Conservation (phyloP, 2,329 filamentous ascomycete genomes). For the Amesomyces nigricolor region DNA sequence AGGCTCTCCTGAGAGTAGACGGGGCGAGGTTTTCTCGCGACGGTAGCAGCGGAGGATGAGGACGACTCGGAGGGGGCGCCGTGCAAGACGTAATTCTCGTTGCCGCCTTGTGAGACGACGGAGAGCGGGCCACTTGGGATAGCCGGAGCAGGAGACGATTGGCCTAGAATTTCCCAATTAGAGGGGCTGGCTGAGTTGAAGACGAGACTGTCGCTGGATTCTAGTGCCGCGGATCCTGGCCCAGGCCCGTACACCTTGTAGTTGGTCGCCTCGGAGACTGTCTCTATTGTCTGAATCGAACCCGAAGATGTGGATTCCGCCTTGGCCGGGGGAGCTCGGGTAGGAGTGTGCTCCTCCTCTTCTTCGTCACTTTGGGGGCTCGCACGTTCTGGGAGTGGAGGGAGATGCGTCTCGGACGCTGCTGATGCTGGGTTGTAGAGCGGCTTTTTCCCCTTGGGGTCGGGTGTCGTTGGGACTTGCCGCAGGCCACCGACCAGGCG, state of each 20-base stretch:
- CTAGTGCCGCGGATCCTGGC: slow-evolving; percentile 34
- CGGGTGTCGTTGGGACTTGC: slow-evolving; percentile 43
- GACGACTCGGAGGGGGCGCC: slow-evolving; percentile 39
- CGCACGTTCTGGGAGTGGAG: slow-evolving; percentile 32
- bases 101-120: slow-evolving; percentile 33
- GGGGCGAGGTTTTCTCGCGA: slow-evolving; percentile 32
- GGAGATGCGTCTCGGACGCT: slow-evolving; percentile 29
- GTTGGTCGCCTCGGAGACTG: slow-evolving; percentile 47
- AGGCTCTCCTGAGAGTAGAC: slow-evolving; percentile 59
- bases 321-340: slow-evolving; percentile 30
- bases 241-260: slow-evolving; percentile 47
- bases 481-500: slow-evolving; percentile 51
- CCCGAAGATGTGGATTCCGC: slow-evolving; percentile 33
- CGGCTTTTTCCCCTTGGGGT: slow-evolving; percentile 39
- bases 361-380: slow-evolving; percentile 15
- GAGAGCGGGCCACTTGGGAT: slow-evolving; percentile 36
- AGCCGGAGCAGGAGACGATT: slow-evolving; percentile 46
- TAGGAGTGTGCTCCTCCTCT: slow-evolving; percentile 19
- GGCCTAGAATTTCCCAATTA: slow-evolving; percentile 49
- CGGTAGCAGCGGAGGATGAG: slow-evolving; percentile 34
- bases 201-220: slow-evolving; percentile 38
- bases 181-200: slow-evolving; percentile 39
- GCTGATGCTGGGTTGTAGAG: slow-evolving; percentile 25
- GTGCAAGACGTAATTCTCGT: slow-evolving; percentile 51
- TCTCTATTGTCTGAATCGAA: slow-evolving; percentile 39